Evolutionary conservation across 1,139 yeast species (phyloP), one percentile per base, ranked within the genome.

Genomic region (Candida frijolesensis): DNA sequence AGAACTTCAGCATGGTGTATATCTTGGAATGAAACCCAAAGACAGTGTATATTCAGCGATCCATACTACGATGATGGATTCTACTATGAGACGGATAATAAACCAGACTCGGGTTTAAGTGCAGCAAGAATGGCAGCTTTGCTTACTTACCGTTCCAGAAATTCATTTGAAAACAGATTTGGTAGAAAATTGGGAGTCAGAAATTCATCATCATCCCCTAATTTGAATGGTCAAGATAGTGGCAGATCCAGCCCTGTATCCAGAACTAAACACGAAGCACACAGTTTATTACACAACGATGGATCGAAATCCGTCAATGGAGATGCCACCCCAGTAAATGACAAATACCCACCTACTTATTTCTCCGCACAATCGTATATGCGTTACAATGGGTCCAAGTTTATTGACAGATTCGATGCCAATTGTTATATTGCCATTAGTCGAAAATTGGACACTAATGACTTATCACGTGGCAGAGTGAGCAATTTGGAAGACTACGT

Each of bases 51-150:
- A 32, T 94, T 92, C 68, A 85, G 96, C 25, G 99, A 94, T 66
- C 98, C 99, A 5, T 87, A 87, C 63, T 94, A 91, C 64, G 80
- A 81, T 51, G 97, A 91, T 62, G 99, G 99, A 2, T 90, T 89
- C 67, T 76, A 76, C 56, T 92, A 89, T 63, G 52, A 52, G 33
- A 72, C 83, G 14, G 65, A 63, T 1, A 54, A 49, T 19, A 95
- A 92, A 9, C 99, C 99, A 1, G 76, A 76, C 34, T 80, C 86
- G 6, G 99, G 99, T 0, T 74, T 94, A 22, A 87, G 96, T 37
- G 99, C 99, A 2, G 99, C 99, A 0, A 83, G 99, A 69, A 94
- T 94, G 99, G 83, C 97, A 8, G 99, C 99, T 0, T 75, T 94
- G 57, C 74, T 94, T 51, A 94, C 99, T 0, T 94, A 94, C 65